These are phyloP conservation scores for Maudiozyma barnettii DNA, from an alignment of 805 yeast genomes.

Conservation along the genomic window DNA sequence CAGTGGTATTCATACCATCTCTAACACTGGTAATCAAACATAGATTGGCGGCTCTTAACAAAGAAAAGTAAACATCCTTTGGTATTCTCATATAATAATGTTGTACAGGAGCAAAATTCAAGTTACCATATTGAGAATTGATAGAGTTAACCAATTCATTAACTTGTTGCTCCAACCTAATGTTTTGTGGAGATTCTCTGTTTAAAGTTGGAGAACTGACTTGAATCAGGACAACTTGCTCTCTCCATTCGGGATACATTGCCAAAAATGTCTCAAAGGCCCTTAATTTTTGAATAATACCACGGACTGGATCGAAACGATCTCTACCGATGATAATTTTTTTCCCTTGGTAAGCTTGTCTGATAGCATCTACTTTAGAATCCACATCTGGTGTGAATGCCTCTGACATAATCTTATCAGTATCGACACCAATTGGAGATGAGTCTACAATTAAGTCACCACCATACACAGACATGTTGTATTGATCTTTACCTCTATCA, in stretches of 20 bases:
- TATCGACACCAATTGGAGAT: constrained; percentile 85
- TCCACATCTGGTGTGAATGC: constrained; percentile 40
- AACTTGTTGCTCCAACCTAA: constrained; percentile 68
- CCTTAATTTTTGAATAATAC: constrained; percentile 85
- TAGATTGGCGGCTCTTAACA: constrained; percentile 81
- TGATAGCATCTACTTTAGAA: constrained; percentile 55
- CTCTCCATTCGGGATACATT: constrained; percentile 88
- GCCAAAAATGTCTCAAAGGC: constrained; percentile 84
- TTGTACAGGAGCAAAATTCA: constrained; percentile 79
- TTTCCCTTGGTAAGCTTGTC: constrained; percentile 50
- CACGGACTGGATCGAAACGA: constrained; percentile 81
- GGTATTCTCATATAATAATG: constrained; percentile 87
- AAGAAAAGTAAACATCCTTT: constrained; percentile 80
- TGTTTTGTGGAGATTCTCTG: constrained; percentile 33
- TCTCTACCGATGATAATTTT: constrained; percentile 91
- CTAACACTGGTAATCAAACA: constrained; percentile 84
- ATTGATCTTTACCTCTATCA: constrained; percentile 25
- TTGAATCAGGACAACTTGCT: constrained; percentile 79
- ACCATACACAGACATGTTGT: constrained; percentile 58
- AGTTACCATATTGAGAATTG: constrained; percentile 74
- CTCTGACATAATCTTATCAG: constrained; percentile 54
- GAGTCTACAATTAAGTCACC: constrained; percentile 63
- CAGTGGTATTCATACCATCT: constrained; percentile 95
- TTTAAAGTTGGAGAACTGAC: constrained; percentile 61
- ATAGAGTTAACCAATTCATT: constrained; percentile 73